Base-by-base conservation (phyloP, 163 green algal genomes). In the Scenedesmus sp. region DNA sequence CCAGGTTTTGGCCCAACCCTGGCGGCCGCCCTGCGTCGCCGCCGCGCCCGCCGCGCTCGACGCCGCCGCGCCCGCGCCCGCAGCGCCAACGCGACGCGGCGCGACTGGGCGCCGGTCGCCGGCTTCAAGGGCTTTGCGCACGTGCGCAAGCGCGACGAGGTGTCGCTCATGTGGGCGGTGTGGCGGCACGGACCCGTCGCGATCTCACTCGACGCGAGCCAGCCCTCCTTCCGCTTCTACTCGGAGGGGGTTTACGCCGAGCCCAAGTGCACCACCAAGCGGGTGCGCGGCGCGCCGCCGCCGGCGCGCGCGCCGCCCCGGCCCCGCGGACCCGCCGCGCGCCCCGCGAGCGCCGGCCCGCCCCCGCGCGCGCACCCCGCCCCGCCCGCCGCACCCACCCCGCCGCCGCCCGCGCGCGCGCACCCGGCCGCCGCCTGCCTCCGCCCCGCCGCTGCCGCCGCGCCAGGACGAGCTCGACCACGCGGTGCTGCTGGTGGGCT, bases 401-500 rank as follows among this genome's bases (percentile, higher is more conserved):
- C 39, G 39, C 39, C 10, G 39, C 39, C 39, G 39, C 10, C 39
- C 39, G 60, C 34, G 31, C 29, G 20, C 34, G 34, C 60, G 20
- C 24, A 18, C 31, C 9, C 28, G 54, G 22, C 28, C 33, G 57
- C 24, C 44, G 57, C n/a, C 28, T 60, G 13, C 28, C 47, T 42
- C 17, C 47, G 45, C 26, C n/a, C 29, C 45, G 64, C 18, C 34
- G 64, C 1, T 22, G 18, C 14, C 42, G 18, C 42, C 44, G 9
- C 2, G 56, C 4, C 39, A 75, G 2, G 79, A 83, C 5, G 64
- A 91, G 29, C 86, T 96, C 60, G 89, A 96, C 78, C 92, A 97
- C 71, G 85, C 86, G 22, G 86, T 96, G 20, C 62, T 91, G 62
- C 62, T 97, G 48, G 85, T 95, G n/a, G 92, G 92, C 10, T 96